Base-by-base conservation (phyloP, 2,329 filamentous ascomycete genomes). In the Ceratocystis ficicola region DNA sequence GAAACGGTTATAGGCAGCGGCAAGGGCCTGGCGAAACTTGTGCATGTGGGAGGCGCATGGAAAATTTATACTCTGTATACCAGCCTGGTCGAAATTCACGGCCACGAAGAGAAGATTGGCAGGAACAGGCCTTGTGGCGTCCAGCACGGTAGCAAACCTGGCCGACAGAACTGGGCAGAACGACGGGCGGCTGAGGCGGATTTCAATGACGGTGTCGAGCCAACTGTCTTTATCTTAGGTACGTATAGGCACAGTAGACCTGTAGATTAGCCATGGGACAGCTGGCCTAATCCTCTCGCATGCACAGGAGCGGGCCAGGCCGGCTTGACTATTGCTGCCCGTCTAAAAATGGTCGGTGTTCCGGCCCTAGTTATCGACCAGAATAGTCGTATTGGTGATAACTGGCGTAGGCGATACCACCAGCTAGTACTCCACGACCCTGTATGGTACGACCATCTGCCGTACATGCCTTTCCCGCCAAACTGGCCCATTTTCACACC, bases 401-500 rank as follows among this genome's bases (percentile, higher is more conserved):
- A 83, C 71, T 87, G 85, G 85, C 77, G 84, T 17, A 77, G 78
- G 48, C 74, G 85, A 59, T 87, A 87, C 69, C 79, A 83, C 68
- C 82, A 86, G 68, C 80, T 89, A 0, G 84, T 88, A 0, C 80
- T 86, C 0, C 86, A 89, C 69, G 86, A 88, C 69, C 84, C 85
- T 0, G 82, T 88, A 1, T 85, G 78, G 76, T 82, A 79, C 66
- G 79, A 82, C 65, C 81, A 84, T 70, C 75, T 87, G 76, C 83
- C 86, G 0, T 89, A 87, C 71, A 70, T 89, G 3, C 75, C 76
- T 0, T 89, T 88, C 71, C 86, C 86, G 0, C 71, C 78, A 0
- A 79, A 80, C 64, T 89, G 86, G 86, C 86, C 86, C 2, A 76
- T 86, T 17, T 89, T 87, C 72, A 87, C 85, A 0, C 85, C 86